Evolutionary conservation across 768 basidiomycete species (phyloP), one percentile per base, ranked within the genome.

Genomic region (Mycena galopus): DNA sequence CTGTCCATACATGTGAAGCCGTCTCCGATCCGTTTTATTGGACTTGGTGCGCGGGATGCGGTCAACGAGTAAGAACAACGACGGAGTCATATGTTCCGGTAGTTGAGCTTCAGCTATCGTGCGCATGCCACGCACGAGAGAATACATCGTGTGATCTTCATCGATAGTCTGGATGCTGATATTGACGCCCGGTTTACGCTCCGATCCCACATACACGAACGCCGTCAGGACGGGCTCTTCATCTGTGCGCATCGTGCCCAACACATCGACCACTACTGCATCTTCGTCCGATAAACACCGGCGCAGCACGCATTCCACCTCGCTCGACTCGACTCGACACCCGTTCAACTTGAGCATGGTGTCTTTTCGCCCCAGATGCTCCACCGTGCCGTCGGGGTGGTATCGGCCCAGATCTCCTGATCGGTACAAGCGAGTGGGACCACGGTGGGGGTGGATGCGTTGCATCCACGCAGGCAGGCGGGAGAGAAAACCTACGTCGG

Each of bases 21-120:
- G 60, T 62, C 42, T 44, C 29, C 60, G 60, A 62, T 62, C 60
- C 30, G 60, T 62, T 42, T 62, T 62, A 47, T 62, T 62, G 44
- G 60, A 62, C 42, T 62, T 62, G 42, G 60, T 62, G 60, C 60
- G 42, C 30, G 60, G 60, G 32, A 62, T 62, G 60, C 42, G 39
- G 42, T 62, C 60, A 39, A 62, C 60, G 42, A 62, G 42, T 16
- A 62, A 32, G 60, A 62, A 62, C 42, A 62, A 47, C 60, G 42
- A 53, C 51, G 25, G 51, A 53, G 27, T 11, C 51, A 53, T 53
- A 27, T 53, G 25, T 5, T 47, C 21, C 19, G 60, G 42, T 39
- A 62, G 60, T 47, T 62, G 44, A 10, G 39, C 60, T 14, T 62
- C 27, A 25, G 42, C 42, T 19, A 62, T 39, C 42, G 60, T 47